phyloP scores from a whole-genome alignment of 108 stramenopile genomes.

The Skeletonema menzelii region DNA sequence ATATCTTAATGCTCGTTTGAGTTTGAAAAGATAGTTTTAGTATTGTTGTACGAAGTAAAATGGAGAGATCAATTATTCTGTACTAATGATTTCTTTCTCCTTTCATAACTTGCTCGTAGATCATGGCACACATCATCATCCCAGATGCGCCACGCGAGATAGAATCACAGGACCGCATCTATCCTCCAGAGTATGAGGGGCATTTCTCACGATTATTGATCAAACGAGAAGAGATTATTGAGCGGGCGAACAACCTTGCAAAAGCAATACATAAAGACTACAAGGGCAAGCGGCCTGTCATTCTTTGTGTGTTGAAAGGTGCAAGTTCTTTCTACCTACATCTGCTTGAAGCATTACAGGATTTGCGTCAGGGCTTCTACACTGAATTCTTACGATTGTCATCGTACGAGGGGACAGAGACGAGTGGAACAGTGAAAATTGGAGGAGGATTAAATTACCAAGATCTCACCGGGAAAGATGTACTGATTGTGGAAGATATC shows the following conservation, averaged over 20 bases:
- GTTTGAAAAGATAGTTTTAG: too few relatives aligned
- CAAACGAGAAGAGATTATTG: slow-evolving; percentile 31
- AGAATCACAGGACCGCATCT: slow-evolving; percentile 7
- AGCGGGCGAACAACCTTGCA: slow-evolving; percentile 37
- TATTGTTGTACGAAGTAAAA: background rate
- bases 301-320: slow-evolving; percentile 64
- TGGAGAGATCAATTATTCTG: background rate
- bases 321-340: slow-evolving; percentile 56
- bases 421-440: slow-evolving; percentile 47
- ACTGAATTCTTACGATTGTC: slow-evolving; percentile 60
- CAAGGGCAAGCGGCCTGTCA: slow-evolving; percentile 54
- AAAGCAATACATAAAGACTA: slow-evolving; percentile 49
- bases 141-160: background rate
- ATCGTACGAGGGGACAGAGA: slow-evolving; percentile 51
- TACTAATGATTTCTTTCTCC: background rate
- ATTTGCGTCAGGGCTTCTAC: slow-evolving; percentile 48
- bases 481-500: slow-evolving; percentile 75
- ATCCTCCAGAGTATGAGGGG: slow-evolving; percentile 64
- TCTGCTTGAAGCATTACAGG: slow-evolving; percentile 36
- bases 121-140: background rate
- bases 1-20: too few relatives aligned
- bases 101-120: background rate
- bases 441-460: slow-evolving; percentile 35
- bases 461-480: slow-evolving; percentile 38
- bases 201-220: slow-evolving; percentile 56